Conservation (phyloP, 306 rosid genomes). For the Fragaria vesca region DNA sequence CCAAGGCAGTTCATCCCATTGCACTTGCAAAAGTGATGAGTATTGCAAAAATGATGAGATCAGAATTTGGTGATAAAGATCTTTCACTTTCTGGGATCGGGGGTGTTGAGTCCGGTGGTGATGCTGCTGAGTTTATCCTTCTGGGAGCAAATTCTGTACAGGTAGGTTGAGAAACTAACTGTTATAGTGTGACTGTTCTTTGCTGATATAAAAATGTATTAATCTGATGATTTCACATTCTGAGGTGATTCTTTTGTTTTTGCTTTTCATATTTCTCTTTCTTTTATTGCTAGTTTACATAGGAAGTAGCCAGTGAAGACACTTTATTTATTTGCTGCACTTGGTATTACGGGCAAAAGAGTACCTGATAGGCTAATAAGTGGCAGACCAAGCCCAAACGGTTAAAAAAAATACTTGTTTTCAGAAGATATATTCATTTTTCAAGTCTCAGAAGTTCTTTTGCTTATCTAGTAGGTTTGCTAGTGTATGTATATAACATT, state of each 20-base stretch:
- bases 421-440: neutral
- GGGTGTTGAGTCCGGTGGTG: constrained; percentile 90
- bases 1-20: constrained; percentile 95
- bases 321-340: neutral
- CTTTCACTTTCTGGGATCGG: constrained; percentile 88
- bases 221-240: neutral
- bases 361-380: neutral
- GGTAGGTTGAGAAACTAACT: constrained; percentile 41
- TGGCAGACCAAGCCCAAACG: neutral
- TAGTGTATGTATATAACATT: neutral
- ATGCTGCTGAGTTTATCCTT: constrained; percentile 95
- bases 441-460: neutral
- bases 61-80: constrained; percentile 61
- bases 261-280: neutral
- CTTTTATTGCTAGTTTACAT: neutral
- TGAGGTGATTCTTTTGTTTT: neutral
- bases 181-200: neutral
- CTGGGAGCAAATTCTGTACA: constrained; percentile 93
- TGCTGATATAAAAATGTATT: neutral
- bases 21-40: constrained; percentile 96
- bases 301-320: neutral
- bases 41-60: constrained; percentile 83
- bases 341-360: neutral
- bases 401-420: neutral
- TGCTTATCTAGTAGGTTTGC: neutral